These are phyloP conservation scores for Phytophthora nicotianae DNA, from an alignment of 352 stramenopile genomes.

Conservation along the genomic window DNA sequence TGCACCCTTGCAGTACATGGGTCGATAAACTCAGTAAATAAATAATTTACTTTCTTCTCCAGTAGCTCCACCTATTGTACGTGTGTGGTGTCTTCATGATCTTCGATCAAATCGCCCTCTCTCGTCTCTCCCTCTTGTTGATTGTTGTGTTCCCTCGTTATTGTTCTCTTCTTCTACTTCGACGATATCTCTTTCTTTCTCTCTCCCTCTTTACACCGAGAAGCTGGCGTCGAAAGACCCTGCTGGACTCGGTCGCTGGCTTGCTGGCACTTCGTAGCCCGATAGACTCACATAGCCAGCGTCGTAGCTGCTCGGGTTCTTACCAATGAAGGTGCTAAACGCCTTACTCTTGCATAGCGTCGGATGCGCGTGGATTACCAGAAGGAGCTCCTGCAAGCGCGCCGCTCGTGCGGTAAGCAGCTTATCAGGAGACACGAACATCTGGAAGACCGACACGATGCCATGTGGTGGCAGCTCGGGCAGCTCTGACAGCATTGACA, in stretches of 20 bases:
- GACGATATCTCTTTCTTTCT: background rate
- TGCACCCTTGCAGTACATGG: conserved; percentile 27
- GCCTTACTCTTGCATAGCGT: conserved; percentile 42
- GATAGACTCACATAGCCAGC: conserved; percentile 76
- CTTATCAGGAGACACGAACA: conserved; percentile 69
- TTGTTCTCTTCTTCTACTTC: background rate
- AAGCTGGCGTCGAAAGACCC: conserved; percentile 32
- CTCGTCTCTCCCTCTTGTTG: conserved; percentile 12
- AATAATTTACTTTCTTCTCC: conserved; percentile 45
- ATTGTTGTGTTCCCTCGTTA: conserved; percentile 5
- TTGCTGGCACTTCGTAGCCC: conserved; percentile 66
- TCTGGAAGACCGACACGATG: conserved; percentile 67
- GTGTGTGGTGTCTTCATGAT: conserved; percentile 41
- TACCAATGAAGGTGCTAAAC: conserved; percentile 71
- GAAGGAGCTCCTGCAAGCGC: conserved; percentile 59
- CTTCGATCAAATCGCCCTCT: conserved; percentile 29
- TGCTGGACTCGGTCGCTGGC: conserved; percentile 24
- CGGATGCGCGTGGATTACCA: conserved; percentile 64
- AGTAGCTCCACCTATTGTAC: conserved; percentile 38
- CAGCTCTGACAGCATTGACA: conserved; percentile 43
- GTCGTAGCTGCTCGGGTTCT: conserved; percentile 69
- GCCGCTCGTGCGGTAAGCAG: conserved; percentile 56
- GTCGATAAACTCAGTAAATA: conserved; percentile 49
- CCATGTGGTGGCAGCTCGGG: conserved; percentile 68
- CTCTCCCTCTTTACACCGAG: conserved; percentile 25